A percentile compares a stretch with the other conserved stretches of the same genome.
phyloP scores from a whole-genome alignment of 2,329 filamentous ascomycete species.

The Ceratocystis cubensis region DNA sequence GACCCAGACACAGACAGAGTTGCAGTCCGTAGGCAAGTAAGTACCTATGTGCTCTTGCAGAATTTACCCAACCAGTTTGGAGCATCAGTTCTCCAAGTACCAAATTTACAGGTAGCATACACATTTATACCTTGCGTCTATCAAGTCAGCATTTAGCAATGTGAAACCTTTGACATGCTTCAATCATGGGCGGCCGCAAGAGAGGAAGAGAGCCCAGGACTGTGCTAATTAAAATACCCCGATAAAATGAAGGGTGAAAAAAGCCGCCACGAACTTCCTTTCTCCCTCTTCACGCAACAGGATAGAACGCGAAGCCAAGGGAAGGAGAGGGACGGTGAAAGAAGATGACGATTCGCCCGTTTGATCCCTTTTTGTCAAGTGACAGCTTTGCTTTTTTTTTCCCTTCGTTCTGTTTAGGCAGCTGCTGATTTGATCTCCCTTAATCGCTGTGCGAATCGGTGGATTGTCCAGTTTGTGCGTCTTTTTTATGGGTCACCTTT shows the following conservation, averaged over 20 bases:
- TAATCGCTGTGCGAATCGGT: not conserved
- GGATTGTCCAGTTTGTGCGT: not conserved
- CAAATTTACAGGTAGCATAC: not conserved
- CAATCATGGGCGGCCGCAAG: not conserved
- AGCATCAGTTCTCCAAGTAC: not conserved
- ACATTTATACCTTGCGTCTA: not conserved
- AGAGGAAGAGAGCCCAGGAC: not conserved
- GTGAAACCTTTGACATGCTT: conserved; percentile 10
- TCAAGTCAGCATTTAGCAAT: not conserved
- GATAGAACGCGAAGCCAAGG: not conserved
- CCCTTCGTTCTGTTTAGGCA: not conserved
- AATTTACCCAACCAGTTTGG: not conserved
- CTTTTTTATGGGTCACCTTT: not conserved
- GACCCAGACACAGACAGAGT: not conserved
- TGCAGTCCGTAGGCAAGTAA: not conserved
- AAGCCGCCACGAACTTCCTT: not conserved
- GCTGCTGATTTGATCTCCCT: not conserved
- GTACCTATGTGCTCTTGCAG: not conserved
- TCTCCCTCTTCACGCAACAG: not conserved
- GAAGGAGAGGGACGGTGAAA: not conserved
- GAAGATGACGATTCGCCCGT: not conserved
- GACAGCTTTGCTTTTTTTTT: not conserved
- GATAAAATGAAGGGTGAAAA: conserved; percentile 9
- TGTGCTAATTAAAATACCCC: not conserved
- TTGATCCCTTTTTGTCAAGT: too few species aligned